These are phyloP conservation scores for Kwoniella sp. DNA, from an alignment of 768 basidiomycete species.

Conservation along the genomic window DNA sequence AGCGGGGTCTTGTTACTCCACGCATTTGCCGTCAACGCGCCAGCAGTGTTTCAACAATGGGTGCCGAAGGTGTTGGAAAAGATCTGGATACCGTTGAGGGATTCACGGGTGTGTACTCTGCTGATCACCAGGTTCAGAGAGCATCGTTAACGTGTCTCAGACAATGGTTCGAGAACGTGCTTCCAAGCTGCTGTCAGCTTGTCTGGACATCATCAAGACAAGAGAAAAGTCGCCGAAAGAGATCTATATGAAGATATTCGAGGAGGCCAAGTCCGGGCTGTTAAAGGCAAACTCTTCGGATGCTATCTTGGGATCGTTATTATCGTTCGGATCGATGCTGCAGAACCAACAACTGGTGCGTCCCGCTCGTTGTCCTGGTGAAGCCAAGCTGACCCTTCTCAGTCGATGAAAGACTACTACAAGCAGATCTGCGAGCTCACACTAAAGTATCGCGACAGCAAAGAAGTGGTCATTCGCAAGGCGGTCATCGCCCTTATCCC, in stretches of 20 bases:
- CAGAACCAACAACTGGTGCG: slow-evolving; percentile 90
- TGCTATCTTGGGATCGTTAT: slow-evolving; percentile 82
- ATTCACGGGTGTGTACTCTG: slow-evolving; percentile 61
- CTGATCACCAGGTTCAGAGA: background rate
- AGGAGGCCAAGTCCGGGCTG: slow-evolving; percentile 73
- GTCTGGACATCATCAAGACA: slow-evolving; percentile 75
- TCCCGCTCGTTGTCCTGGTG: background rate
- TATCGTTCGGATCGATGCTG: slow-evolving; percentile 85
- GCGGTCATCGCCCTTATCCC: slow-evolving; percentile 96
- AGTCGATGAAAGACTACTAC: slow-evolving; percentile 57
- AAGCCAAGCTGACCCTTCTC: background rate
- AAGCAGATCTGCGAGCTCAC: slow-evolving; percentile 84
- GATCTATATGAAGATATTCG: slow-evolving; percentile 71
- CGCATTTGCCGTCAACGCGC: slow-evolving; percentile 84
- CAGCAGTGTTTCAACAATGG: slow-evolving; percentile 79
- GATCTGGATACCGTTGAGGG: slow-evolving; percentile 82
- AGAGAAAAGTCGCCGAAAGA: slow-evolving; percentile 63
- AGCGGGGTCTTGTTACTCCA: slow-evolving; percentile 90
- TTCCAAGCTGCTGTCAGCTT: slow-evolving; percentile 86
- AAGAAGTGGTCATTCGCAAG: slow-evolving; percentile 81
- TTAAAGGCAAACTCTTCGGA: slow-evolving; percentile 76
- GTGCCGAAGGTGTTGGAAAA: slow-evolving; percentile 86
- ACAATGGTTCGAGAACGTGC: slow-evolving; percentile 87
- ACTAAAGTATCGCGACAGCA: slow-evolving; percentile 76
- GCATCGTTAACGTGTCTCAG: slow-evolving; percentile 18